phyloP scores from a whole-genome alignment of 371 early-diverging fungal genomes.

The Actinomortierella wolfii region DNA sequence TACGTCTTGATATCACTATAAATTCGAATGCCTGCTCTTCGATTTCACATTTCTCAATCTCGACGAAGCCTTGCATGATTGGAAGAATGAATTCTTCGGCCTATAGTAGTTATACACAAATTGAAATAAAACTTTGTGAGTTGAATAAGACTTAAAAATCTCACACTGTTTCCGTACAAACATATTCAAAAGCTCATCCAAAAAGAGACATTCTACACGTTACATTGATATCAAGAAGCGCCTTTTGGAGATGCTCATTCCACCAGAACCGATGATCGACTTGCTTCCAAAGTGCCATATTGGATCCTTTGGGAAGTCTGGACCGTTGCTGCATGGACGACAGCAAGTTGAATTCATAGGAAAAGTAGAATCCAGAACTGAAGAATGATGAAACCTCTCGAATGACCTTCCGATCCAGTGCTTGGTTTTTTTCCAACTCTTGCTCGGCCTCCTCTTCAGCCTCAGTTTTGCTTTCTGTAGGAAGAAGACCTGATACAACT shows the following conservation, averaged over 20 bases:
- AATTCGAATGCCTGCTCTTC: conserved; percentile 65
- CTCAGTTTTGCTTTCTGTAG: conserved; percentile 10
- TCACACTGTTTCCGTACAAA: too few relatives aligned
- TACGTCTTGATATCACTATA: conserved; percentile 60
- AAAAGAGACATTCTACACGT: background rate
- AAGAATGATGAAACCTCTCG: conserved; percentile 69
- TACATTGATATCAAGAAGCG: conserved; percentile 51
- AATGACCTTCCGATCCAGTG: conserved; percentile 63
- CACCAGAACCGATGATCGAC: conserved; percentile 67
- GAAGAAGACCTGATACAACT: conserved; percentile 19
- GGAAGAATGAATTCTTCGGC: conserved; percentile 68
- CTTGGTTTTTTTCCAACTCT: conserved; percentile 39
- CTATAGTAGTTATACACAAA: conserved; percentile 35
- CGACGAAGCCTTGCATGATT: conserved; percentile 72
- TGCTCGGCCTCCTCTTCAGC: conserved; percentile 23
- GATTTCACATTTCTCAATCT: conserved; percentile 63
- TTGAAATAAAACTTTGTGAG: too few relatives aligned
- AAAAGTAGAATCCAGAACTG: conserved; percentile 67
- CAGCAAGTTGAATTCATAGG: conserved; percentile 53
- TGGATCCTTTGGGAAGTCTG: conserved; percentile 17
- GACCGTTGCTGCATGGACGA: conserved; percentile 32
- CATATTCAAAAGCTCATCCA: too few relatives aligned
- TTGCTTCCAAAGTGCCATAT: conserved; percentile 47
- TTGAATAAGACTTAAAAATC: too few relatives aligned
- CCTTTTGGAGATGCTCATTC: conserved; percentile 65